Percentiles rank a stretch among this genome's conserved stretches.
Conservation (phyloP, 768 basidiomycete genomes). For the Rickenella mellea region DNA sequence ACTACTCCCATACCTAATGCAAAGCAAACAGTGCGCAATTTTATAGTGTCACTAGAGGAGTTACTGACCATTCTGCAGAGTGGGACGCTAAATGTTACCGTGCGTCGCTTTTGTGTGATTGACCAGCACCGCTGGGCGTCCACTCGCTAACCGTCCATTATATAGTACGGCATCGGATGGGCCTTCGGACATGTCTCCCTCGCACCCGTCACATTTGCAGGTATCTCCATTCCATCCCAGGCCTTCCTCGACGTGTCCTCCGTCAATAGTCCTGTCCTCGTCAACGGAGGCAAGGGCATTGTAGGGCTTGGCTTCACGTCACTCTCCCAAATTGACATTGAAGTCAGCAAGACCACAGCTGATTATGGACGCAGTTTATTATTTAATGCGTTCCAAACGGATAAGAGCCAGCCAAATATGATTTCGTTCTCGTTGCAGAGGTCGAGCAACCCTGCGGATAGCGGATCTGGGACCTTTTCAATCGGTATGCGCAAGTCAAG, state of each 20-base stretch:
- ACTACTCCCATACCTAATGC: conserved; percentile 36
- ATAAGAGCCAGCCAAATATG: conserved; percentile 67
- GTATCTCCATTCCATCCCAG: conserved; percentile 53
- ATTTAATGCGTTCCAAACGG: conserved; percentile 64
- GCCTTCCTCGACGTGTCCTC: conserved; percentile 56
- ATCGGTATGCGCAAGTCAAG: conserved; percentile 41
- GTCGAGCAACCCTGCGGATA: conserved; percentile 37
- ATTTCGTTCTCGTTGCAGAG: conserved; percentile 71
- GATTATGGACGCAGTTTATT: conserved; percentile 60
- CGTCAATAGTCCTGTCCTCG: conserved; percentile 65
- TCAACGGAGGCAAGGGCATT: conserved; percentile 64
- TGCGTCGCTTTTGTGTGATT: conserved; percentile 23
- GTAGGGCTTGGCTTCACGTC: conserved; percentile 71
- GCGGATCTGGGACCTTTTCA: conserved; percentile 59
- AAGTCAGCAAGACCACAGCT: conserved; percentile 46
- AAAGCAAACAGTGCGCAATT: conserved; percentile 35
- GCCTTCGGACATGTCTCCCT: conserved; percentile 56
- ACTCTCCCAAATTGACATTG: conserved; percentile 61
- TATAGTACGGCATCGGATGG: conserved; percentile 76
- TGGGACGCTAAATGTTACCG: conserved; percentile 51
- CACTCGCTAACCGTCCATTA: neutral
- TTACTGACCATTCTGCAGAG: conserved; percentile 24
- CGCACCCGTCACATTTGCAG: conserved; percentile 58
- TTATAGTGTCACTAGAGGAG: conserved; percentile 7
- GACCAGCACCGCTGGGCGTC: too few species aligned